A percentile compares a stretch with the other conserved stretches of the same genome.
Evolutionary conservation across 208 protist species (phyloP).

Genomic region (Lotmaria passim): DNA sequence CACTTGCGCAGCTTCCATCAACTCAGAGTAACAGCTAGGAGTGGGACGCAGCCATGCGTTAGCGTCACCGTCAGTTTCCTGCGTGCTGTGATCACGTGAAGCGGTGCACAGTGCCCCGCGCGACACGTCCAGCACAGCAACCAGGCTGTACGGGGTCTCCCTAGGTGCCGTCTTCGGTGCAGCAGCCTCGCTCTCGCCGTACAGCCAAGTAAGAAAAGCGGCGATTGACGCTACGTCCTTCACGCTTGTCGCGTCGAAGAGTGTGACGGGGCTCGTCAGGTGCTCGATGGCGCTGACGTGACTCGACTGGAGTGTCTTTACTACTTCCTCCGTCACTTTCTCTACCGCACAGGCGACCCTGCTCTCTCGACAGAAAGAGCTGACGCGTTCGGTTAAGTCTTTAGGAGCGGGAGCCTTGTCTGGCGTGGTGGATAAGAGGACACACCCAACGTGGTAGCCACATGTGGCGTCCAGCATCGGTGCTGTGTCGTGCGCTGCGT

Average conservation of each 20-base stretch:
- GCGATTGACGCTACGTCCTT: neutral
- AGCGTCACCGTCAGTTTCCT: neutral
- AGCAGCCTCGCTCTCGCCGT: neutral
- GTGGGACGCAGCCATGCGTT: slow-evolving; percentile 48
- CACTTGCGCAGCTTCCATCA: neutral
- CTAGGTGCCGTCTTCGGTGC: neutral
- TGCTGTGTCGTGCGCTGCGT: neutral
- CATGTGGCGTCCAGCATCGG: neutral
- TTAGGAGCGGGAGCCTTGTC: neutral
- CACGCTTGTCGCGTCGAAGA: slow-evolving; percentile 11
- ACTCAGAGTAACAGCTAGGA: slow-evolving; percentile 43
- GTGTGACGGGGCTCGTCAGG: neutral
- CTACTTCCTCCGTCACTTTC: neutral
- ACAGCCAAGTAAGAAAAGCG: slow-evolving; percentile 18
- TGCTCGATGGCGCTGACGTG: neutral
- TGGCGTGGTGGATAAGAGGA: slow-evolving; percentile 7
- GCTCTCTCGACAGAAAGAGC: slow-evolving; percentile 8
- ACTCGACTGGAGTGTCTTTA: neutral
- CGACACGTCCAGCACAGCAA: slow-evolving; percentile 24
- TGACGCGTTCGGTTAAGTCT: neutral
- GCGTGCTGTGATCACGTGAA: slow-evolving; percentile 11
- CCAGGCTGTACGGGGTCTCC: slow-evolving; percentile 19
- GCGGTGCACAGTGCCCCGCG: slow-evolving; percentile 8
- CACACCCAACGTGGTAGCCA: slow-evolving; percentile 32
- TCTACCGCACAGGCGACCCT: neutral